These are phyloP conservation scores for Coemansia sp. DNA, from an alignment of 192 early-diverging fungal species.

Conservation along the genomic window DNA sequence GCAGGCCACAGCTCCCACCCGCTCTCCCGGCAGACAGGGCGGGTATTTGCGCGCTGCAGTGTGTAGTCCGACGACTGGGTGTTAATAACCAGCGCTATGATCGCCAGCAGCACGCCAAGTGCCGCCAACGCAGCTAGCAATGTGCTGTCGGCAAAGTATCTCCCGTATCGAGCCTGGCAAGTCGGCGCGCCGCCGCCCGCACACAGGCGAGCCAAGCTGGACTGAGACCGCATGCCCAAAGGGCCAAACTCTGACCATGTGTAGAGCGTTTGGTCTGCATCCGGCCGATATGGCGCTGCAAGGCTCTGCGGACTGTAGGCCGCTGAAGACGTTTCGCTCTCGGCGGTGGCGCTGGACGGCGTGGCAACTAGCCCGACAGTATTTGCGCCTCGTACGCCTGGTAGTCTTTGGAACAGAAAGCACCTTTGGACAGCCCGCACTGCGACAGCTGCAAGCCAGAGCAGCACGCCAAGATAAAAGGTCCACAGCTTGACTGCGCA, in stretches of 20 bases:
- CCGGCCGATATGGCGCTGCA: constrained; percentile 1
- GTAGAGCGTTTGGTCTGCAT: constrained; percentile 16
- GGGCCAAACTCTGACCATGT: constrained; percentile 28
- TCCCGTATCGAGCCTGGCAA: constrained; percentile 10
- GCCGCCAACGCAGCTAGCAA: constrained; percentile 11
- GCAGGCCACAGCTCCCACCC: constrained; percentile 44
- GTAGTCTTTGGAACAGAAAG: constrained; percentile 3
- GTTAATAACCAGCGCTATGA: constrained; percentile 15
- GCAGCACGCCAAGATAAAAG: constrained; percentile 27
- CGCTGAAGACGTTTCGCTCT: neutral
- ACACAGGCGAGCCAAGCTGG: neutral
- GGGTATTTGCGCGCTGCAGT: neutral
- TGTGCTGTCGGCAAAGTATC: neutral
- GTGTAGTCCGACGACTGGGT: neutral
- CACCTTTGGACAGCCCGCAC: constrained; percentile 29
- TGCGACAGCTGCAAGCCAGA: constrained; percentile 27
- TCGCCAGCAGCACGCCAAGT: constrained; percentile 5
- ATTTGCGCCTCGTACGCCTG: neutral
- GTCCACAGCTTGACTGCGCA: constrained; percentile 43
- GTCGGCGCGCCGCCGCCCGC: neutral
- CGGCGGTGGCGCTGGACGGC: neutral
- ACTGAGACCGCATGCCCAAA: neutral
- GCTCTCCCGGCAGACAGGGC: constrained; percentile 14
- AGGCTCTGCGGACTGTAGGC: neutral
- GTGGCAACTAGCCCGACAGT: constrained; percentile 1